These are phyloP conservation scores for Zymoseptoria tritici DNA, from an alignment of 2,329 filamentous ascomycete genomes.

Conservation along the genomic window DNA sequence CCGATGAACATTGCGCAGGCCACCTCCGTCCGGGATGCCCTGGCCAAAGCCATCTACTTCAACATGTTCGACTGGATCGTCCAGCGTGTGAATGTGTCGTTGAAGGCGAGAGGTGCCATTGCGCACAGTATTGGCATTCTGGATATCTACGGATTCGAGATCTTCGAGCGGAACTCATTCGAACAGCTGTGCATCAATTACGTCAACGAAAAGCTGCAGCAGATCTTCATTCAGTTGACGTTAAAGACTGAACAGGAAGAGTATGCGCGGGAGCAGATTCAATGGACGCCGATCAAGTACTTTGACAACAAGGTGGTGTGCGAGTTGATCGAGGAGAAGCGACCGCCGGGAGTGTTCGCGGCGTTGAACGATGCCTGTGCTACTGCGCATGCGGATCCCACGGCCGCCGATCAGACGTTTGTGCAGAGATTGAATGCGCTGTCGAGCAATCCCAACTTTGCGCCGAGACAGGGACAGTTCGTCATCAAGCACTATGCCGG, in stretches of 20 bases:
- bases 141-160: constrained; percentile 98
- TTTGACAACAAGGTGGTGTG: constrained; percentile 99
- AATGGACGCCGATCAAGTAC: constrained; percentile 98
- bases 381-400: constrained; percentile 92
- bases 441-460: constrained; percentile 78
- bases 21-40: constrained; percentile 74
- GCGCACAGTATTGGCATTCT: constrained; percentile 89
- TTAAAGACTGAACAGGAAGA: constrained; percentile 96
- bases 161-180: constrained; percentile 98
- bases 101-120: constrained; percentile 68
- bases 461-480: constrained; percentile 87
- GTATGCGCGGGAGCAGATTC: constrained; percentile 89
- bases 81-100: constrained; percentile 80
- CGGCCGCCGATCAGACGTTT: constrained; percentile 90
- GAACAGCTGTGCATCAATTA: constrained; percentile 99
- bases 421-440: constrained; percentile 88
- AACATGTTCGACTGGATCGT: constrained; percentile 99
- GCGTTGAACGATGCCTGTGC: constrained; percentile 96
- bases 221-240: constrained; percentile 97
- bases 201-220: constrained; percentile 97
- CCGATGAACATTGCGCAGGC: constrained; percentile 86
- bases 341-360: constrained; percentile 87
- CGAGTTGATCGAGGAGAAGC: constrained; percentile 85
- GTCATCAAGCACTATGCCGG: constrained; percentile 99
- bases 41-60: constrained; percentile 93